Conservation (phyloP, 2,329 filamentous ascomycete genomes). For the Polychaeton citri region DNA sequence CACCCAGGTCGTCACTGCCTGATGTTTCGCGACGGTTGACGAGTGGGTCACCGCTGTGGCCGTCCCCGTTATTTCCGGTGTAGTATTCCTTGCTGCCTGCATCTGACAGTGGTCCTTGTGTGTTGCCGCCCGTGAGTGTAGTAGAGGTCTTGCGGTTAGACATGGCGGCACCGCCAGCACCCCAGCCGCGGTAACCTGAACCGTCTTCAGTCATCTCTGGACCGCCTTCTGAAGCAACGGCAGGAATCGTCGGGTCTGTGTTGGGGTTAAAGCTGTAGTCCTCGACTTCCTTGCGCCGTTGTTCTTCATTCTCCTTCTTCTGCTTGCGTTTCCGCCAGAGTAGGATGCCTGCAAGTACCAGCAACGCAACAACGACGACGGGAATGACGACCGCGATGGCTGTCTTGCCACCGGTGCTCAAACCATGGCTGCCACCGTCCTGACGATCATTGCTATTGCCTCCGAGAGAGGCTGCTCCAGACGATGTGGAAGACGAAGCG, state of each 20-base stretch:
- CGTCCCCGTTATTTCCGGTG: constrained; percentile 27
- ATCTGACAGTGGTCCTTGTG: constrained; percentile 48
- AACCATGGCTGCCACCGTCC: constrained; percentile 25
- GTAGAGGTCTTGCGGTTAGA: constrained; percentile 68
- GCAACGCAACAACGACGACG: constrained; percentile 70
- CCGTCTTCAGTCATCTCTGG: constrained; percentile 64
- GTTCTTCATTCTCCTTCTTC: constrained; percentile 71
- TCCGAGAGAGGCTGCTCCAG: constrained; percentile 7
- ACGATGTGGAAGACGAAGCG: constrained; percentile 7
- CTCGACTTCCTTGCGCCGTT: constrained; percentile 87
- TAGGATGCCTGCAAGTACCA: constrained; percentile 64
- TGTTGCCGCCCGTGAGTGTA: constrained; percentile 63
- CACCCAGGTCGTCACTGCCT: constrained; percentile 72
- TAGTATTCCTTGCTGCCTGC: constrained; percentile 41
- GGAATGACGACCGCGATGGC: constrained; percentile 90
- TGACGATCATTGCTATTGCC: constrained; percentile 5
- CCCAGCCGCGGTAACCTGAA: constrained; percentile 89
- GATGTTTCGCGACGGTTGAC: constrained; percentile 35
- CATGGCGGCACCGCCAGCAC: constrained; percentile 58
- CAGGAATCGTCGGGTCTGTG: constrained; percentile 68
- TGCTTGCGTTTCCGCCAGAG: constrained; percentile 84
- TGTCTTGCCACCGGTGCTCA: constrained; percentile 57
- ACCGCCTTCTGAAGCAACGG: constrained; percentile 39
- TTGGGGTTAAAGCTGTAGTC: constrained; percentile 99
- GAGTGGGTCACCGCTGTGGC: constrained; percentile 47